phyloP scores from a whole-genome alignment of 2,329 filamentous ascomycete genomes.

The Ophiocordyceps camponoti-floridani region DNA sequence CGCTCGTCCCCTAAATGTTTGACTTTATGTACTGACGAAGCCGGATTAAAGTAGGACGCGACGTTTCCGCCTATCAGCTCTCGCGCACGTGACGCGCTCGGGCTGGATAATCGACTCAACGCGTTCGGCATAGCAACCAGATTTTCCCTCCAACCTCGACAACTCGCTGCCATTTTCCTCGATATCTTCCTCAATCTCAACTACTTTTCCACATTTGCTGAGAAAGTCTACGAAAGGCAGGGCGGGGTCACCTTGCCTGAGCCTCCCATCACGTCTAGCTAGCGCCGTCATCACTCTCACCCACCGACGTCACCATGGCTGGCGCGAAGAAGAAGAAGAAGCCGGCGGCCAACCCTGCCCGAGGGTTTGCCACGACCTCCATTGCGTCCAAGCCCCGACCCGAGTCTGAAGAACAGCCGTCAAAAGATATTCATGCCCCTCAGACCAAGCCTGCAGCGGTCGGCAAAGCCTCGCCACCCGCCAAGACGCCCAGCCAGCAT shows the following conservation, averaged over 20 bases:
- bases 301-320: slow-evolving; percentile 35
- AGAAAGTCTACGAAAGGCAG: background rate
- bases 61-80: background rate
- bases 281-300: background rate
- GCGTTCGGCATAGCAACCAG: background rate
- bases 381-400: slow-evolving; percentile 65
- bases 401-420: slow-evolving; percentile 21
- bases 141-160: background rate
- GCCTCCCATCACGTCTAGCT: background rate
- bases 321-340: slow-evolving; percentile 79
- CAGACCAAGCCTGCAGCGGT: slow-evolving; percentile 8
- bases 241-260: background rate
- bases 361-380: slow-evolving; percentile 88
- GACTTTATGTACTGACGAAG: no score
- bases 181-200: background rate
- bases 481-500: slow-evolving; percentile 1
- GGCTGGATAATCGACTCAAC: background rate
- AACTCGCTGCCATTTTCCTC: background rate
- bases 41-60: no score
- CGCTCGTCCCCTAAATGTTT: no score
- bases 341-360: slow-evolving; percentile 65
- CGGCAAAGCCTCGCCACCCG: slow-evolving; percentile 7
- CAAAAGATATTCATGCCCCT: slow-evolving; percentile 11
- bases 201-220: background rate
- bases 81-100: background rate